Conservation (phyloP, 805 yeast species). For the Candida silvatica region DNA sequence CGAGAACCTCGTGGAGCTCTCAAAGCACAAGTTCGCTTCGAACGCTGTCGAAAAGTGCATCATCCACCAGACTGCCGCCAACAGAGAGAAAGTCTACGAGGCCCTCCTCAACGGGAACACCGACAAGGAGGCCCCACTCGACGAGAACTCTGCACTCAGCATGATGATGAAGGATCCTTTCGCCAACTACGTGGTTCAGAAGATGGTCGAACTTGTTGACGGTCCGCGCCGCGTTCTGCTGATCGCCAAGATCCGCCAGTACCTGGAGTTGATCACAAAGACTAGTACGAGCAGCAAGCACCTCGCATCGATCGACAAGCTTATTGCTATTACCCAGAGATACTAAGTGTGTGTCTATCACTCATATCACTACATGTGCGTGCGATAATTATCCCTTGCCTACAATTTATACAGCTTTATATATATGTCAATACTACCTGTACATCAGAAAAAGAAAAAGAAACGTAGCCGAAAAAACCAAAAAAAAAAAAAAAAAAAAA, state of each 20-base stretch:
- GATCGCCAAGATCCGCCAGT: constrained; percentile 70
- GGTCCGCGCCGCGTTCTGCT: constrained; percentile 62
- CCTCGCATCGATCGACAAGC: constrained; percentile 72
- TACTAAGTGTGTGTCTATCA: too few relatives aligned
- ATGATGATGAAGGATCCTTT: constrained; percentile 97
- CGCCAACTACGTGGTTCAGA: constrained; percentile 96
- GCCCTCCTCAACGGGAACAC: constrained; percentile 54
- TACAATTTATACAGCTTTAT: too few relatives aligned
- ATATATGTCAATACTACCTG: too few relatives aligned
- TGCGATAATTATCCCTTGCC: too few relatives aligned
- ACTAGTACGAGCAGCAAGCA: constrained; percentile 59
- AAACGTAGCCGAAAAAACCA: too few relatives aligned
- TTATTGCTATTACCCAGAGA: constrained; percentile 47
- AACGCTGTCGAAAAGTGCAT: constrained; percentile 96
- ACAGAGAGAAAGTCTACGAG: constrained; percentile 53
- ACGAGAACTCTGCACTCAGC: constrained; percentile 65
- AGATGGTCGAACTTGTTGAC: constrained; percentile 74
- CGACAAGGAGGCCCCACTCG: constrained; percentile 33
- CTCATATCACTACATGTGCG: too few relatives aligned
- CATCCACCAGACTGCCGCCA: constrained; percentile 55
- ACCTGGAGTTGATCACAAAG: constrained; percentile 64
- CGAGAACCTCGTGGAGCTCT: constrained; percentile 55
- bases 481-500: too few relatives aligned
- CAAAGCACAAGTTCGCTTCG: constrained; percentile 96
- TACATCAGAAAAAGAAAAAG: too few relatives aligned